Evolutionary conservation across 768 basidiomycete species (phyloP).

Genomic region (Hygrocybe punicea): DNA sequence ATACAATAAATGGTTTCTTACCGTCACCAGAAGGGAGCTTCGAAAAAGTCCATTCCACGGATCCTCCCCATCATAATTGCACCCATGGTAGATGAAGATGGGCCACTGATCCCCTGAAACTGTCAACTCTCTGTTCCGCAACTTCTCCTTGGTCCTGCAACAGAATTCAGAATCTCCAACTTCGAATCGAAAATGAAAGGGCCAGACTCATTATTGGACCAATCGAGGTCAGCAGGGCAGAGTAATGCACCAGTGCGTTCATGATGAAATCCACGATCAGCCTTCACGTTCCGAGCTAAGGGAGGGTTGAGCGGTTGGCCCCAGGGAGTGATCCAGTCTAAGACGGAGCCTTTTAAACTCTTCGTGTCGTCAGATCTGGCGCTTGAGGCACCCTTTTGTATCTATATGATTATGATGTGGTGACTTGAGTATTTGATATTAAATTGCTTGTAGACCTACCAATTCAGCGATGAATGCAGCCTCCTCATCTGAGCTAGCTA

Average conservation of each 20-base stretch:
- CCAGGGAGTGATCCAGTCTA: constrained; percentile 26
- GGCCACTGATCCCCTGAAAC: constrained; percentile 27
- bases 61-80: constrained; percentile 19
- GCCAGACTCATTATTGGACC: not conserved
- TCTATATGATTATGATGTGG: constrained; percentile 8
- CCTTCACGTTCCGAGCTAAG: not conserved
- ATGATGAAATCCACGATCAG: not conserved
- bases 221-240: not conserved
- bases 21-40: constrained; percentile 20
- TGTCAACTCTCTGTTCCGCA: constrained; percentile 12
- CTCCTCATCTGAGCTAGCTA: constrained; percentile 17
- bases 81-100: constrained; percentile 17
- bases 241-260: not conserved
- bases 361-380: constrained; percentile 17
- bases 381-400: constrained; percentile 23
- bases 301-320: constrained; percentile 11
- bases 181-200: not conserved
- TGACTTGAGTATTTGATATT: not conserved
- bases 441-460: constrained; percentile 5
- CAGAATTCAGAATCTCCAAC: not conserved
- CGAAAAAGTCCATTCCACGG: constrained; percentile 27
- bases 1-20: constrained; percentile 4
- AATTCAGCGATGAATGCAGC: constrained; percentile 15
- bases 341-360: constrained; percentile 3
- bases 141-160: not conserved